phyloP scores from a whole-genome alignment of 2,329 filamentous ascomycete genomes.

The Alternaria gansuensis region DNA sequence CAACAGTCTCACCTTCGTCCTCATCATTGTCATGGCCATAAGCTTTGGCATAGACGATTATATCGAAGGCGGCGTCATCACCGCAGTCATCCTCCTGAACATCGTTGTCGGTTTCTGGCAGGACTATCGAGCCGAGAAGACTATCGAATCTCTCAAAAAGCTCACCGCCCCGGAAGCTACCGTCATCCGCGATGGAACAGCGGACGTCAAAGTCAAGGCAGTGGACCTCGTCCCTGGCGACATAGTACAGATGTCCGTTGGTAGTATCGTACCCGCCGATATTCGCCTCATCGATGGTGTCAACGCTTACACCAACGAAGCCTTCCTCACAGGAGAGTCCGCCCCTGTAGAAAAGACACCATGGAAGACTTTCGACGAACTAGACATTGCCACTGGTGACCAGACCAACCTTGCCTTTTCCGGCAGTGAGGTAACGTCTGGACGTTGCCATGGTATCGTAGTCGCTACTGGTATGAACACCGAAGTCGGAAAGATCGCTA shows the following conservation, averaged over 20 bases:
- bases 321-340: slow-evolving; percentile 77
- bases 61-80: slow-evolving; percentile 70
- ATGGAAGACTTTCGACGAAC: slow-evolving; percentile 61
- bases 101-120: slow-evolving; percentile 68
- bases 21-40: slow-evolving; percentile 76
- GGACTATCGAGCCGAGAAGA: slow-evolving; percentile 59
- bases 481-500: slow-evolving; percentile 79
- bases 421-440: slow-evolving; percentile 75
- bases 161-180: slow-evolving; percentile 53
- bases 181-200: slow-evolving; percentile 49
- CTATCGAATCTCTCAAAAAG: slow-evolving; percentile 53
- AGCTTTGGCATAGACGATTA: slow-evolving; percentile 71
- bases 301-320: slow-evolving; percentile 80
- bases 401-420: slow-evolving; percentile 76
- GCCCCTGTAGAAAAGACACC: slow-evolving; percentile 72
- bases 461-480: slow-evolving; percentile 76
- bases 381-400: slow-evolving; percentile 67
- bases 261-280: slow-evolving; percentile 73
- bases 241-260: slow-evolving; percentile 54
- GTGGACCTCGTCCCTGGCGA: slow-evolving; percentile 53
- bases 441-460: slow-evolving; percentile 73
- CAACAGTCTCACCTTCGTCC: slow-evolving; percentile 76
- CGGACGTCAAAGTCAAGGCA: slow-evolving; percentile 49
- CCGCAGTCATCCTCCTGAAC: slow-evolving; percentile 72
- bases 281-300: slow-evolving; percentile 69